These are phyloP conservation scores for Alternaria sp. DNA, from an alignment of 2,329 filamentous ascomycete species.

Conservation along the genomic window DNA sequence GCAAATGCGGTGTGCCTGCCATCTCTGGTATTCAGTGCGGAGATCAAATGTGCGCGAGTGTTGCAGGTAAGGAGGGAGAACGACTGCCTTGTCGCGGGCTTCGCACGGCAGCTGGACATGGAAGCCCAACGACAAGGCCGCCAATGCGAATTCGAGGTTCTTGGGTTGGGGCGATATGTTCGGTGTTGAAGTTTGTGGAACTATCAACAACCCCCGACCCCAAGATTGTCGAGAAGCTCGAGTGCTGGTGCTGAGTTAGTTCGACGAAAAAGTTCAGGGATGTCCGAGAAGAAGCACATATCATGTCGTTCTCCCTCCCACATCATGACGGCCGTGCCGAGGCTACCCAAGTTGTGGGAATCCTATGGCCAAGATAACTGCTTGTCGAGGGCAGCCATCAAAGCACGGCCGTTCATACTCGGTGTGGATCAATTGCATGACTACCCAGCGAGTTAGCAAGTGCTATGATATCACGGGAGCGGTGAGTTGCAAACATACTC, in stretches of 20 bases:
- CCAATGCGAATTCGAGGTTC: slow-evolving; percentile 96
- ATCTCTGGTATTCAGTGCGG: slow-evolving; percentile 95
- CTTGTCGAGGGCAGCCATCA: background rate
- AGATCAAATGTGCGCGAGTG: slow-evolving; percentile 98
- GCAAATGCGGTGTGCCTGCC: slow-evolving; percentile 78
- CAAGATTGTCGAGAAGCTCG: background rate
- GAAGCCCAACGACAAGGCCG: slow-evolving; percentile 94
- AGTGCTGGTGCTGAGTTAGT: background rate
- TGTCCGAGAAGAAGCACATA: background rate
- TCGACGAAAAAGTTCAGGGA: background rate
- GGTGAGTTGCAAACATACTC: background rate
- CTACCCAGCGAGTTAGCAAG: background rate
- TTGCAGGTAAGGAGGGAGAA: slow-evolving; percentile 94
- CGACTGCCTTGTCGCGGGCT: slow-evolving; percentile 96
- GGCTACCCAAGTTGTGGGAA: background rate
- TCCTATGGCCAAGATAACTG: background rate
- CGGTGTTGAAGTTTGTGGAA: slow-evolving; percentile 91
- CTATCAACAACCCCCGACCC: slow-evolving; percentile 74
- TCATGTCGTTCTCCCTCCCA: background rate
- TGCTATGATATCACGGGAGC: background rate
- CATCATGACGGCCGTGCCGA: background rate
- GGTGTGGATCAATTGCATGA: background rate
- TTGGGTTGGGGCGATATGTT: slow-evolving; percentile 81
- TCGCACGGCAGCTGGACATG: slow-evolving; percentile 97
- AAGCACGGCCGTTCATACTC: background rate